Percentiles rank a stretch among this genome's conserved stretches.
Conservation (phyloP, 1,139 yeast genomes). For the Hansenula lynferdii region DNA sequence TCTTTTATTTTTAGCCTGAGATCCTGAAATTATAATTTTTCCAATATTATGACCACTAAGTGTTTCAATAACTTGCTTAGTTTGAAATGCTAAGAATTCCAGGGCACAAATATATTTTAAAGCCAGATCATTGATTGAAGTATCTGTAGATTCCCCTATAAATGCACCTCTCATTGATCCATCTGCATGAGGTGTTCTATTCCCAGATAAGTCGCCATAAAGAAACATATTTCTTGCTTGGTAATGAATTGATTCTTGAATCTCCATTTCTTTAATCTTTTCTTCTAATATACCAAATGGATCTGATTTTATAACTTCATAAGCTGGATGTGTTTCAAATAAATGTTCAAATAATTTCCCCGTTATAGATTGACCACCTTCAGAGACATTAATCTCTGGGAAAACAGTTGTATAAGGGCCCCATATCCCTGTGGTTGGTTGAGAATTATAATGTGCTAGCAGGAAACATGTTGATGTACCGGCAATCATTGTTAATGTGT, state of each 20-base stretch:
- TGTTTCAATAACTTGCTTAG: constrained; percentile 33
- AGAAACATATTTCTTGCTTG: constrained; percentile 35
- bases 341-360: constrained; percentile 47
- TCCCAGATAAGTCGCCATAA: constrained; percentile 54
- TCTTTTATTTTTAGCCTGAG: constrained; percentile 44
- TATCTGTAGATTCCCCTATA: constrained; percentile 39
- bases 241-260: constrained; percentile 27
- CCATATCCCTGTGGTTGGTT: constrained; percentile 44
- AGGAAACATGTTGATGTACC: constrained; percentile 59
- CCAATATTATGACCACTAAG: constrained; percentile 24
- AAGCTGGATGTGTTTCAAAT: constrained; percentile 36
- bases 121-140: constrained; percentile 27
- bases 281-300: constrained; percentile 32
- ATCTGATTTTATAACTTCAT: constrained; percentile 13
- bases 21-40: constrained; percentile 40
- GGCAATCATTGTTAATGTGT: constrained; percentile 44
- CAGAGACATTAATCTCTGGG: constrained; percentile 31
- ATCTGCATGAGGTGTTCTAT: constrained; percentile 50
- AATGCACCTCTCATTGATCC: constrained; percentile 42
- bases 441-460: constrained; percentile 22
- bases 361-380: constrained; percentile 55
- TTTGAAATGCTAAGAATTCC: constrained; percentile 49
- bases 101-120: constrained; percentile 39
- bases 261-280: constrained; percentile 17
- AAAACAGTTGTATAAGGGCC: constrained; percentile 43